A percentile compares a stretch with the other conserved stretches of the same genome.
Conservation (phyloP, 768 basidiomycete species). For the Jaapia argillacea region DNA sequence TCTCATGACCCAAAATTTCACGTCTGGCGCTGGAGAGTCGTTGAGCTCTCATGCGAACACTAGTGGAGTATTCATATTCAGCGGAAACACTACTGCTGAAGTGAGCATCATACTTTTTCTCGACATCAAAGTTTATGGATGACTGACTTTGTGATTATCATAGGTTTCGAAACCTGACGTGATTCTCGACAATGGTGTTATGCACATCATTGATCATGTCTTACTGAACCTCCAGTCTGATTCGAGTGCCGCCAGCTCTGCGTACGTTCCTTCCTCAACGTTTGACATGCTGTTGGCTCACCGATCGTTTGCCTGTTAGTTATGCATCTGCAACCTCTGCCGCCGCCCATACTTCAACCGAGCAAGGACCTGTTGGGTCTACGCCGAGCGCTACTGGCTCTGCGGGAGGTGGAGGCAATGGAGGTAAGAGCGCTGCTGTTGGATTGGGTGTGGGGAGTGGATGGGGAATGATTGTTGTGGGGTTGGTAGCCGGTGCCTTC, state of each 20-base stretch:
- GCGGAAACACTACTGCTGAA: slow-evolving; percentile 32
- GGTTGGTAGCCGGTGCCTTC: no score
- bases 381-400: slow-evolving; percentile 6
- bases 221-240: slow-evolving; percentile 36
- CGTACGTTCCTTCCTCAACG: slow-evolving; percentile 29
- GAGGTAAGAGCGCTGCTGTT: background rate
- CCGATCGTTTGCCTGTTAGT: slow-evolving; percentile 11
- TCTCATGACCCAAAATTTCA: slow-evolving; percentile 27
- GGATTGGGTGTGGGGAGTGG: no score
- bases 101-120: slow-evolving; percentile 28
- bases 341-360: slow-evolving; percentile 25
- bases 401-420: background rate
- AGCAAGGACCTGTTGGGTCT: slow-evolving; percentile 32
- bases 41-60: slow-evolving; percentile 42
- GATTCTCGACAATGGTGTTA: slow-evolving; percentile 55
- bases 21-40: slow-evolving; percentile 47
- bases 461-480: no score
- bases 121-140: background rate
- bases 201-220: slow-evolving; percentile 51
- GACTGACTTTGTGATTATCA: background rate
- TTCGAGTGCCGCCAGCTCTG: slow-evolving; percentile 35
- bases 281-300: background rate
- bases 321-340: slow-evolving; percentile 38
- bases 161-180: slow-evolving; percentile 33
- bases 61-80: slow-evolving; percentile 45